phyloP scores from a whole-genome alignment of 441 rosid genomes.

The Erysimum cheiri region DNA sequence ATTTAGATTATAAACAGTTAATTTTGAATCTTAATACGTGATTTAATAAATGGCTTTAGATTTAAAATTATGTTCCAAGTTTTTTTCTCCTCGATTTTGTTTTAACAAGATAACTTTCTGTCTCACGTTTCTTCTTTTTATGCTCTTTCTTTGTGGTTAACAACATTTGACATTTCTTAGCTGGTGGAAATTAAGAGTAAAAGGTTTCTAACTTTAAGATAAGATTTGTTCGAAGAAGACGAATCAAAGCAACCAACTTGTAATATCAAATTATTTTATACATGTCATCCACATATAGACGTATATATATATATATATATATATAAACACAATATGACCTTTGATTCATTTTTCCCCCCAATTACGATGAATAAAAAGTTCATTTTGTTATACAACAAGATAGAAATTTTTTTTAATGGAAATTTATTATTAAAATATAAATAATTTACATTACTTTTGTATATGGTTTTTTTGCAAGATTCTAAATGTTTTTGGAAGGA shows the following conservation, averaged over 20 bases:
- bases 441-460: neutral
- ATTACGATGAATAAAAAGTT: neutral
- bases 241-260: slow-evolving; percentile 37
- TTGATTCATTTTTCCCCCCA: neutral
- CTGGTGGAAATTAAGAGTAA: slow-evolving; percentile 17
- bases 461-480: neutral
- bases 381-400: neutral
- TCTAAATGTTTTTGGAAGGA: neutral
- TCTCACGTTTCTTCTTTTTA: neutral
- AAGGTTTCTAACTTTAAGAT: slow-evolving; percentile 33
- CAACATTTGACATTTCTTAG: slow-evolving; percentile 22
- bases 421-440: neutral
- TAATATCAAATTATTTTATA: slow-evolving; percentile 5
- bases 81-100: neutral
- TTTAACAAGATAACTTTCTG: neutral
- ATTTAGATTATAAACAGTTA: too few species aligned
- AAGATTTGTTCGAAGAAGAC: slow-evolving; percentile 40
- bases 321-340: neutral
- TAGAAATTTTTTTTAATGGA: neutral
- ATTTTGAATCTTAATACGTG: neutral
- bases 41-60: neutral
- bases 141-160: neutral
- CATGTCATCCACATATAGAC: slow-evolving; percentile 4
- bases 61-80: neutral
- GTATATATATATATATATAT: too few species aligned